Evolutionary conservation across 805 yeast genomes (phyloP).

Genomic region (Candida michaelii): DNA sequence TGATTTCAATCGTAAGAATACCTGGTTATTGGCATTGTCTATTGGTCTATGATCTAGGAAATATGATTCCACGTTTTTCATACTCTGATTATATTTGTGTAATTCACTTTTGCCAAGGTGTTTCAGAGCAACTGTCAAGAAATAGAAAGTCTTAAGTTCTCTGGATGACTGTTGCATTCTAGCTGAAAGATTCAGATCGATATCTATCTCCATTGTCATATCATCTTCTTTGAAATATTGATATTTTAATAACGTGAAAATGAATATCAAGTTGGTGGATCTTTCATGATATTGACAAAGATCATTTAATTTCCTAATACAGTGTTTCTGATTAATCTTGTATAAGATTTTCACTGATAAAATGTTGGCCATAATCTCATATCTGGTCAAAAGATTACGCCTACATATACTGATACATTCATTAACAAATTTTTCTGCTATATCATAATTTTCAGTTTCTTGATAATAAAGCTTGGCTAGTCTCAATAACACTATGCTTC

Average conservation of each 20-base stretch:
- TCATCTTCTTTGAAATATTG: constrained; percentile 4
- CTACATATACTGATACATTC: constrained; percentile 2
- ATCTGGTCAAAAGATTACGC: constrained; percentile 1
- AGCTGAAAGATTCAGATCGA: neutral
- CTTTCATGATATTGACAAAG: neutral
- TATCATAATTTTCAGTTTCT: constrained; percentile 42
- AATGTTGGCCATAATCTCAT: constrained; percentile 4
- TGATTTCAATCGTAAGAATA: constrained; percentile 1
- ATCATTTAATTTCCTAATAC: constrained; percentile 1
- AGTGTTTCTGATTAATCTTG: neutral
- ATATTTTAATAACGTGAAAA: constrained; percentile 1
- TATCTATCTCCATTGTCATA: neutral
- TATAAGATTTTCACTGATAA: constrained; percentile 4
- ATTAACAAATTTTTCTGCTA: constrained; percentile 31
- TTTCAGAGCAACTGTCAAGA: neutral
- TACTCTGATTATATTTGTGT: neutral
- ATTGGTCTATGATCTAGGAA: neutral
- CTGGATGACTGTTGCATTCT: neutral
- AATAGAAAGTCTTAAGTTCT: neutral
- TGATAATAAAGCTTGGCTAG: constrained; percentile 36
- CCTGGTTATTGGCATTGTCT: neutral
- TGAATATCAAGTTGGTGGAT: neutral
- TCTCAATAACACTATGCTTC: constrained; percentile 32
- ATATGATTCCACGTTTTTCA: neutral
- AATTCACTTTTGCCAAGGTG: neutral